Evolutionary conservation across 495 filamentous ascomycete genomes (phyloP), one percentile per base, ranked within the genome.

Genomic region (Clohesyomyces aquaticus): DNA sequence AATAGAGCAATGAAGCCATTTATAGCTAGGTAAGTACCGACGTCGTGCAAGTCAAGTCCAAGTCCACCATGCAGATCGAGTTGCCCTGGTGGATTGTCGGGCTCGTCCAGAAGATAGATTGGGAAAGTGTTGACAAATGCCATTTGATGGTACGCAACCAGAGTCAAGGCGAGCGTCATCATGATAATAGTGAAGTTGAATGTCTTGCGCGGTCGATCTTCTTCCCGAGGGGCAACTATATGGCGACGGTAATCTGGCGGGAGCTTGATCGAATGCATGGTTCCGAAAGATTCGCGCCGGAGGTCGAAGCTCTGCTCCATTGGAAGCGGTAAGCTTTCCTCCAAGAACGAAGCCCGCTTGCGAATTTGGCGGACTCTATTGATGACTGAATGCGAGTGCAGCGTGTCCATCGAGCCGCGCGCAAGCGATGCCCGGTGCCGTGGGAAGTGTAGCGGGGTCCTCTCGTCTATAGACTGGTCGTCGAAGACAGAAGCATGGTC

Each of bases 101-200:
- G 65, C 28, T 63, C 46, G 50, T 67, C 63, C 19, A 64, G 64
- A 25, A 71, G 43, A 55, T 60, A 71, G 47, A 71, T 55, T 11
- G 68, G 68, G n/a, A 71, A 29, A 1, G 51, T 50, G 11, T 50
- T 64, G 22, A 55, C 50, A 42, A 51, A 71, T 22, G 63, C 59
- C 68, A 71, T 71, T 49, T 63, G 60, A 45, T 71, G 65, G 56
- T 63, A 71, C 16, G 45, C 45, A 25, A 57, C 32, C 8, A 68
- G 41, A 16, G 57, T 45, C 25, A 71, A 38, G 25, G 56, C 43
- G n/a, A 65, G 9, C 38, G 61, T 71, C 32, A 71, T 27, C 68
- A 68, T 65, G 47, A 65, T 54, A 23, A 71, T 46, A 18, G 61
- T 65, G 22, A 47, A 68, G 59, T 71, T 71, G 64, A 66, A 61